Evolutionary conservation across 441 rosid genomes (phyloP).

Genomic region (Croton laevigatus): DNA sequence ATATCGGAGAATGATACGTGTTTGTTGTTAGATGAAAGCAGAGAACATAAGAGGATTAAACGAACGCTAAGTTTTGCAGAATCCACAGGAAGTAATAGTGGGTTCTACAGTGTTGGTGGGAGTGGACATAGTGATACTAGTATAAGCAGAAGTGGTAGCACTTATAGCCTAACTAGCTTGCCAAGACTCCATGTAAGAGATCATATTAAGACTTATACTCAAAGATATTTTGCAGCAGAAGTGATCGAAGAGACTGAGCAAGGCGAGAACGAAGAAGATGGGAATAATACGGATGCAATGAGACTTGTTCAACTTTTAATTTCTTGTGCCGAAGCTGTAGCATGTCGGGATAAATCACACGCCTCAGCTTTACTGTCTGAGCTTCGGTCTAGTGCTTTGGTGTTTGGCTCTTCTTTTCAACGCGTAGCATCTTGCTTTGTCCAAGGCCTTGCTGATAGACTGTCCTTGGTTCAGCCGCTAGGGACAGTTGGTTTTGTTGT

Average conservation of each 20-base stretch:
- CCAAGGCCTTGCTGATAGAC: slow-evolving; percentile 53
- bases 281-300: slow-evolving; percentile 38
- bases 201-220: slow-evolving; percentile 41
- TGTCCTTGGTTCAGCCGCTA: slow-evolving; percentile 44
- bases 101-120: slow-evolving; percentile 15
- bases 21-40: slow-evolving; percentile 20
- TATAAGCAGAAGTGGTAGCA: slow-evolving; percentile 34
- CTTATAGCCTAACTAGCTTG: slow-evolving; percentile 28
- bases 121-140: slow-evolving; percentile 1
- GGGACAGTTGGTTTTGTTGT: slow-evolving; percentile 33
- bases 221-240: slow-evolving; percentile 42
- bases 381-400: slow-evolving; percentile 45
- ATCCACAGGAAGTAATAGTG: slow-evolving; percentile 24
- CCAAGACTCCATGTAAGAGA: slow-evolving; percentile 40
- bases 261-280: slow-evolving; percentile 29
- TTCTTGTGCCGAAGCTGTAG: slow-evolving; percentile 69
- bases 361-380: slow-evolving; percentile 51
- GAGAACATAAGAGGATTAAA: slow-evolving; percentile 36
- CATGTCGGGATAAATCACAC: slow-evolving; percentile 55
- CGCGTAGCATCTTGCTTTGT: slow-evolving; percentile 69
- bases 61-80: slow-evolving; percentile 31
- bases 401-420: slow-evolving; percentile 60
- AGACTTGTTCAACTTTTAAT: slow-evolving; percentile 51
- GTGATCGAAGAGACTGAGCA: slow-evolving; percentile 45
- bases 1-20: slow-evolving; percentile 14